phyloP scores from a whole-genome alignment of 768 basidiomycete genomes.

The Crepidotus variabilis region DNA sequence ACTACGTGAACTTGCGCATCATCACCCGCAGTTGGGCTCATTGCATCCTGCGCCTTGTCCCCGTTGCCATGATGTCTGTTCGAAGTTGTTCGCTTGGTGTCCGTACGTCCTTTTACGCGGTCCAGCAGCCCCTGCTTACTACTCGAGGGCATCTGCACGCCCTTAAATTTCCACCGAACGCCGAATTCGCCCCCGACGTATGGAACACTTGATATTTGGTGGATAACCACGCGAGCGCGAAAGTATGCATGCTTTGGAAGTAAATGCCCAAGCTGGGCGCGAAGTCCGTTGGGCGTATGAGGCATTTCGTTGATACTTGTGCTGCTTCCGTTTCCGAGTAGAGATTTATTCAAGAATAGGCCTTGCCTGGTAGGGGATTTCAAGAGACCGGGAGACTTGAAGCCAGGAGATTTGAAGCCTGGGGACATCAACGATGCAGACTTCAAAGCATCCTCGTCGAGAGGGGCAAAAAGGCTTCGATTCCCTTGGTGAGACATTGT shows the following conservation, averaged over 20 bases:
- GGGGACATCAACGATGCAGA: neutral
- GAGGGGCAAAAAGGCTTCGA: neutral
- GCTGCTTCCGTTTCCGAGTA: constrained; percentile 16
- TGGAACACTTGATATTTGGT: constrained; percentile 70
- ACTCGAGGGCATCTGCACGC: constrained; percentile 33
- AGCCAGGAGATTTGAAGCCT: constrained; percentile 1
- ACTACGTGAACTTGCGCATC: constrained; percentile 1
- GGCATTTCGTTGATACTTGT: constrained; percentile 20
- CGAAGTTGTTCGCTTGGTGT: constrained; percentile 9
- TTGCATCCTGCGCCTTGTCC: constrained; percentile 4
- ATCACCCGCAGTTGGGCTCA: constrained; percentile 3
- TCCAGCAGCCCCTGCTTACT: constrained; percentile 37
- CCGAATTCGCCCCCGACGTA: constrained; percentile 69
- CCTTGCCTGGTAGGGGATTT: constrained; percentile 7
- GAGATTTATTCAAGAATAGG: constrained; percentile 15
- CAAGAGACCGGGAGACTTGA: constrained; percentile 9
- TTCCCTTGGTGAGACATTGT: neutral
- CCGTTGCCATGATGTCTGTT: constrained; percentile 24
- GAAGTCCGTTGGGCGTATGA: constrained; percentile 30
- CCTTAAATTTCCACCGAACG: constrained; percentile 70
- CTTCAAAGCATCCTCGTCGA: neutral
- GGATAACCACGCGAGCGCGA: constrained; percentile 53
- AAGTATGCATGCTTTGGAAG: constrained; percentile 67
- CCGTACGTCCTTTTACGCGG: constrained; percentile 23
- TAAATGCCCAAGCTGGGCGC: constrained; percentile 56